Base-by-base conservation (phyloP, 2,329 filamentous ascomycete species). In the Chrysosporium queenslandicum region DNA sequence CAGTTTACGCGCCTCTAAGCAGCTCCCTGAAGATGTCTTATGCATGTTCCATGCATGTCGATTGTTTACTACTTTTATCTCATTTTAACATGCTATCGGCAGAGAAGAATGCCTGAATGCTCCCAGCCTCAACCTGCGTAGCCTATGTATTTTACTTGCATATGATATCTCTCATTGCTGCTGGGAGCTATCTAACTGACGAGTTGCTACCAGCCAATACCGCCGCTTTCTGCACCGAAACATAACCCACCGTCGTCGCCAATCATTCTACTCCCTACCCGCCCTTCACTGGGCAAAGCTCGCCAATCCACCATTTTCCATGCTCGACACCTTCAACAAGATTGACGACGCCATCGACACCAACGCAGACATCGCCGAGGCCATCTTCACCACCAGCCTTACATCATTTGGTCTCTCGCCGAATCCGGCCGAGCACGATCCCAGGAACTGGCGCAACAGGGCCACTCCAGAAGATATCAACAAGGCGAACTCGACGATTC, bases 211-310 rank as follows among this genome's bases (percentile, higher is more conserved):
- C 60, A 94, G 88, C 51, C 86, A 90, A 69, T 96, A 96, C 67
- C 83, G 86, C 58, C 85, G 83, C 61, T 80, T 82, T 21, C 86
- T 90, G 4, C 91, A 97, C 67, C 86, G 86, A 71, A 94, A 94
- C 68, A 84, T 86, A 58, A 97, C 91, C 3, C 91, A 97, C 68
- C 78, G 90, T 16, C 84, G 92, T 20, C 83, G 94, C 25, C 89
- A 92, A 68, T 85, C 88, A 12, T 96, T 98, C 70, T 98, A 97
- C 67, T 86, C 89, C 7, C 77, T 98, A 4, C 88, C 91, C 1
- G 81, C 84, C 54, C 74, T 78, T 1, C 90, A 98, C 66, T 92
- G 88, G 82, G 79, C 86, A 62, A 77, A 94, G 64, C 79, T 98
- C 0, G 83, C 88, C 0, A 78, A 78, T 3, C 82, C 86, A 0